Evolutionary conservation across 1,284 basidiomycete genomes (phyloP).

Genomic region (Coniferiporia weirii): DNA sequence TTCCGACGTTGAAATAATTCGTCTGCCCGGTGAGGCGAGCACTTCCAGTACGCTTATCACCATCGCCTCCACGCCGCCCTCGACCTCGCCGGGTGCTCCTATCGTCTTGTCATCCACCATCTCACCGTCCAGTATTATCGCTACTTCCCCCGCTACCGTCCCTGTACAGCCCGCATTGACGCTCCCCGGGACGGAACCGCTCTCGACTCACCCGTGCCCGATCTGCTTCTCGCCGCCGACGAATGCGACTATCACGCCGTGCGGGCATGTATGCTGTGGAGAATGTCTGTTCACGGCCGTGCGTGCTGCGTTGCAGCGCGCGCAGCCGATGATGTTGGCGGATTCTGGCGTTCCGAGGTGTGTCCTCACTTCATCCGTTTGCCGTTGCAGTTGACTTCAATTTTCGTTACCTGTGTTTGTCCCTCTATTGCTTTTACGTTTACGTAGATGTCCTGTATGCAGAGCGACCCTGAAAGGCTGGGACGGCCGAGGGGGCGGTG

Average conservation of each 20-base stretch:
- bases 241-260: constrained; percentile 70
- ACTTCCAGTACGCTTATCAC: not conserved
- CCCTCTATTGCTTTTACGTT: not conserved
- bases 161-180: not conserved
- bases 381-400: not conserved
- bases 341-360: constrained; percentile 42
- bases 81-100: not conserved
- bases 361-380: constrained; percentile 17
- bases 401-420: not conserved
- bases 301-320: constrained; percentile 53
- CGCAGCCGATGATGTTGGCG: constrained; percentile 34
- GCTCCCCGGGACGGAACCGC: constrained; percentile 35
- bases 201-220: constrained; percentile 65
- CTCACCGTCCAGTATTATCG: not conserved
- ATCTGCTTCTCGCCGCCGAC: constrained; percentile 73
- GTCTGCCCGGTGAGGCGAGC: not conserved
- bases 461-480: constrained; percentile 55
- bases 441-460: constrained; percentile 57
- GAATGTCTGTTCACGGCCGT: constrained; percentile 71
- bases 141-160: not conserved
- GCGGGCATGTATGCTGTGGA: constrained; percentile 74
- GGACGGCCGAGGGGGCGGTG: constrained; percentile 61
- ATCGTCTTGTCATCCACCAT: not conserved
- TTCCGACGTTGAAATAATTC: constrained; percentile 6
- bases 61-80: not conserved